These are phyloP conservation scores for Brassica cretica DNA, from an alignment of 345 rosid genomes.

Conservation along the genomic window DNA sequence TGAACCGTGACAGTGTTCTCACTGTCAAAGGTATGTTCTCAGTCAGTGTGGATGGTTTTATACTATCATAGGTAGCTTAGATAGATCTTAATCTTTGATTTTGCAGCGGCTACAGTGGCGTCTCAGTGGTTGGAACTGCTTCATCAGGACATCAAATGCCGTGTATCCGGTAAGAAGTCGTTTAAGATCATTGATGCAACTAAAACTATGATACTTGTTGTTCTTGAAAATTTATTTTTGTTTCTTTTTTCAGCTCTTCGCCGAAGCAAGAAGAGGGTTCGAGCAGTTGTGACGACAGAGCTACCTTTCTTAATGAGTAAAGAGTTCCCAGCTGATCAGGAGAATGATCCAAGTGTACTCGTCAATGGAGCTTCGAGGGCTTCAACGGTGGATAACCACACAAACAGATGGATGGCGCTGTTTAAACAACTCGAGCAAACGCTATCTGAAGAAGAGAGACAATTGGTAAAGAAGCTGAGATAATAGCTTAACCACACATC, in stretches of 20 bases:
- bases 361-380: constrained; percentile 31
- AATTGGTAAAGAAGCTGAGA: constrained; percentile 58
- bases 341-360: constrained; percentile 45
- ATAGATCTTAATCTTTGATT: constrained; percentile 21
- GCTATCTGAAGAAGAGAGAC: constrained; percentile 80
- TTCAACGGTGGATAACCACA: constrained; percentile 56
- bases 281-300: constrained; percentile 69
- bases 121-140: constrained; percentile 94
- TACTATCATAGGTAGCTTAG: constrained; percentile 3
- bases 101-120: constrained; percentile 86
- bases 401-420: constrained; percentile 61
- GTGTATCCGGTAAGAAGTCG: constrained; percentile 61
- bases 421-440: constrained; percentile 78
- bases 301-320: constrained; percentile 68
- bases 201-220: neutral
- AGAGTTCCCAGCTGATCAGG: constrained; percentile 67
- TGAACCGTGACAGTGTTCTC: constrained; percentile 35
- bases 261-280: constrained; percentile 89
- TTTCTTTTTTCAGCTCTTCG: constrained; percentile 63
- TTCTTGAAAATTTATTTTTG: constrained; percentile 5
- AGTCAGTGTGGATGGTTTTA: neutral
- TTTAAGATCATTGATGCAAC: neutral
- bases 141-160: constrained; percentile 86
- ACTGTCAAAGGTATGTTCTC: constrained; percentile 39
- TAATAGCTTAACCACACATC: neutral